phyloP scores from a whole-genome alignment of 2,329 filamentous ascomycete species.

The Penicillium griseofulvum region DNA sequence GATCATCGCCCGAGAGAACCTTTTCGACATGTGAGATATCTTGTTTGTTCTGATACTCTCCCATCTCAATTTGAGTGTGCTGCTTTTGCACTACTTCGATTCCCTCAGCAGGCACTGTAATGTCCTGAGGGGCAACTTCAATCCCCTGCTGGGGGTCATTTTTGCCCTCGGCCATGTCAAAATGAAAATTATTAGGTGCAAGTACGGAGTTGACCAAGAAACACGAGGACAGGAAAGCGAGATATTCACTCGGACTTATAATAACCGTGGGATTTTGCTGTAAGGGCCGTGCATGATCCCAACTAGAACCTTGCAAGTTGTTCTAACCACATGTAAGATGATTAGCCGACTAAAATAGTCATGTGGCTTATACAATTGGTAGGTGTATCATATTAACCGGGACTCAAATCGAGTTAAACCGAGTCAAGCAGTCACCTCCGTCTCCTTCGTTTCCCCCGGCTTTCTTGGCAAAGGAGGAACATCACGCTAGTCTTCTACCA shows the following conservation, averaged over 20 bases:
- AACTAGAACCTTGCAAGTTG: not conserved
- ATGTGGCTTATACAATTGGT: not conserved
- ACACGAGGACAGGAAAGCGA: not conserved
- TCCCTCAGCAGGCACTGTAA: not conserved
- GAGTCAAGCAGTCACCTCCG: not conserved
- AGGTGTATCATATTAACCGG: not conserved
- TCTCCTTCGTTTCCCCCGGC: not conserved
- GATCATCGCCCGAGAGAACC: constrained; percentile 46
- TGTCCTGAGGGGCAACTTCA: constrained; percentile 7
- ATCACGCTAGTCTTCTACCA: not conserved
- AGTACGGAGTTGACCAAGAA: not conserved
- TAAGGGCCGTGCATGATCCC: not conserved
- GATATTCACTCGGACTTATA: constrained; percentile 2
- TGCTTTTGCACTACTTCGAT: not conserved
- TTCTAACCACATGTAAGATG: not conserved
- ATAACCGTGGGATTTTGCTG: not conserved
- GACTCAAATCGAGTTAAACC: not conserved
- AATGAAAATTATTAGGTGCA: too few species aligned
- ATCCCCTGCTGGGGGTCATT: constrained; percentile 12
- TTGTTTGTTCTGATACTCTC: constrained; percentile 19
- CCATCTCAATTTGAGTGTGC: constrained; percentile 11
- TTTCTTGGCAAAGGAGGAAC: constrained; percentile 6
- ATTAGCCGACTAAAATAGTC: not conserved
- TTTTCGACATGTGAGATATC: constrained; percentile 50
- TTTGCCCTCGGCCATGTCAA: constrained; percentile 9